Evolutionary conservation across 352 stramenopile species (phyloP), one percentile per base, ranked within the genome.

Genomic region (Thraustotheca clavata): DNA sequence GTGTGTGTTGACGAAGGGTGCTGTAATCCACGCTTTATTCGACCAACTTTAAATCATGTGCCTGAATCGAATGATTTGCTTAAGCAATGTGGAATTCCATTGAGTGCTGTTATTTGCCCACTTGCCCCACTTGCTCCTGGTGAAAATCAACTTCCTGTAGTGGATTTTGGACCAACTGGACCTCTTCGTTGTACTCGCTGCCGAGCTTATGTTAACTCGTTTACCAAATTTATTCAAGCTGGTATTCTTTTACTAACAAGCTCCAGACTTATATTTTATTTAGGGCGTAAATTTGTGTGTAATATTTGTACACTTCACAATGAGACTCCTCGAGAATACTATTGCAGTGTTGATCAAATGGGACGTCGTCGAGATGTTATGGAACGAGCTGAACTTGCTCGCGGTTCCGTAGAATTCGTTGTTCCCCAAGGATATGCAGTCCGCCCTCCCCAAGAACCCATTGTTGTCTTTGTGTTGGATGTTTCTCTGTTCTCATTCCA

Each of bases 1-100:
- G 72, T 88, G 48, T 91, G 82, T 55, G 71, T 91, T 0, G 84
- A 94, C 54, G 84, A 94, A 72, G 87, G 87, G 43, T 93, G 82
- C 59, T 90, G 80, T 60, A 94, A 90, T 69, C 87, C 87, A n/a
- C 83, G 85, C 7, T 96, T 94, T 59, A 95, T 96, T 59, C 87
- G 87, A 6, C 85, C 83, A 52, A 93, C 87, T 32, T 71, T 96
- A 20, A 91, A 93, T 60, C 86, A 92, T 31, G 80, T 94, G 27
- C 87, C 87, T 2, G 67, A 66, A 20, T 88, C 71, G 6, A 88
- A 84, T 55, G 83, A 92, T 7, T 60, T 96, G 55, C 60, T 87
- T 14, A 87, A 91, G 67, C 73, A 91, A 59, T 90, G 76, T 59
- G 76, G 80, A 0, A 63, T 96, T 48, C 87, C 87, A 6, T 70